A percentile compares a stretch with the other conserved stretches of the same genome.
phyloP scores from a whole-genome alignment of 106 monocot genomes.

The Phalaenopsis equestris region DNA sequence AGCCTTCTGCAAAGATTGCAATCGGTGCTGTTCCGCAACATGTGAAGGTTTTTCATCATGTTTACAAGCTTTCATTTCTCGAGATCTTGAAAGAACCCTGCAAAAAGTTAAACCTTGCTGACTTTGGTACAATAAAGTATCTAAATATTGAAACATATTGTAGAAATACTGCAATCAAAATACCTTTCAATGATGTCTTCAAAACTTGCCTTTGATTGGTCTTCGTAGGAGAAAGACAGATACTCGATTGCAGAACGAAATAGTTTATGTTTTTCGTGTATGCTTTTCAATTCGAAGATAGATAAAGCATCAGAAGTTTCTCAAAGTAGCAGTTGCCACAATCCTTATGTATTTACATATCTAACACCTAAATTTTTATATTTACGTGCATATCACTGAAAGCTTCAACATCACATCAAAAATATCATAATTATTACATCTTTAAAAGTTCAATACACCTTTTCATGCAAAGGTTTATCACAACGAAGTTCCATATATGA shows the following conservation, averaged over 20 bases:
- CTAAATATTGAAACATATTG: neutral
- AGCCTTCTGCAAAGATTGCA: conserved; percentile 87
- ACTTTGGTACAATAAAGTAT: neutral
- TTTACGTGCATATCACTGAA: too few species aligned
- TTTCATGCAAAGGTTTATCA: too few species aligned
- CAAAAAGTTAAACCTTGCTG: neutral
- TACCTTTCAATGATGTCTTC: conserved; percentile 97
- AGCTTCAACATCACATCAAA: too few species aligned
- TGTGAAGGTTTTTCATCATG: conserved; percentile 45
- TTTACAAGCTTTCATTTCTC: conserved; percentile 44
- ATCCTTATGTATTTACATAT: too few species aligned
- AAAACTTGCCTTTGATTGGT: conserved; percentile 61
- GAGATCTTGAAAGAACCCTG: conserved; percentile 86
- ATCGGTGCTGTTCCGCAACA: conserved; percentile 74
- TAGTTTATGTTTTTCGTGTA: conserved; percentile 80
- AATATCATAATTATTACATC: too few species aligned
- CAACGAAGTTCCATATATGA: too few species aligned
- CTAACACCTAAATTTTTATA: too few species aligned
- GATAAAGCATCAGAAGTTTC: neutral
- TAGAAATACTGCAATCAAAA: neutral
- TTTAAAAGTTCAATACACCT: too few species aligned
- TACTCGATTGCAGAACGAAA: conserved; percentile 81
- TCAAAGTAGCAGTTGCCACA: too few species aligned
- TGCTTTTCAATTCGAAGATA: conserved; percentile 23
- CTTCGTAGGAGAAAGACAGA: conserved; percentile 74